phyloP scores from a whole-genome alignment of 371 early-diverging fungal genomes.

The Thermomucor indicae-seudaticae region DNA sequence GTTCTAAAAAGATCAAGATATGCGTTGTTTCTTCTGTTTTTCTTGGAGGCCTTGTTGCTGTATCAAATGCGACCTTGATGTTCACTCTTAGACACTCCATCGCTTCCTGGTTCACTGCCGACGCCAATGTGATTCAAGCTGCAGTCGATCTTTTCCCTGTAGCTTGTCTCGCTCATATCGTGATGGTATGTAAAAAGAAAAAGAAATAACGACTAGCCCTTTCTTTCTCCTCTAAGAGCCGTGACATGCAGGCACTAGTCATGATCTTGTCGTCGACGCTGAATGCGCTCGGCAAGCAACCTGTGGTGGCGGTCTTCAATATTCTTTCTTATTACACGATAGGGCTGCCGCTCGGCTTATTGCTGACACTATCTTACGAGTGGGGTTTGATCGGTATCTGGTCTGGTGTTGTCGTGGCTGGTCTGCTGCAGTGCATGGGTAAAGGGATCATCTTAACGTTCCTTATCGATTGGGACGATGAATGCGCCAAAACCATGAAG shows the following conservation, averaged over 20 bases:
- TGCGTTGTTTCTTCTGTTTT: slow-evolving; percentile 17
- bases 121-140: slow-evolving; percentile 40
- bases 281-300: slow-evolving; percentile 37
- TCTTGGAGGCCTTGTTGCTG: slow-evolving; percentile 11
- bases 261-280: slow-evolving; percentile 27
- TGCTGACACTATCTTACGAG: slow-evolving; percentile 41
- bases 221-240: neutral
- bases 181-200: slow-evolving; percentile 22
- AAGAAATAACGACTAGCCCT: neutral
- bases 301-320: slow-evolving; percentile 43
- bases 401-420: slow-evolving; percentile 47
- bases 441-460: neutral
- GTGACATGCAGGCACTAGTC: slow-evolving; percentile 23
- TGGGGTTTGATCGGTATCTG: slow-evolving; percentile 63
- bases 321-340: slow-evolving; percentile 48
- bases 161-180: slow-evolving; percentile 74
- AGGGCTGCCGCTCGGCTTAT: slow-evolving; percentile 57
- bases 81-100: slow-evolving; percentile 16
- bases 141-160: slow-evolving; percentile 60
- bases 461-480: neutral
- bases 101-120: slow-evolving; percentile 39
- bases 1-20: slow-evolving; percentile 17
- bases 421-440: neutral
- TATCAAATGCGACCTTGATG: slow-evolving; percentile 18
- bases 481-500: neutral